Evolutionary conservation across 1,284 basidiomycete genomes (phyloP).

Genomic region (Golubevia sp.): DNA sequence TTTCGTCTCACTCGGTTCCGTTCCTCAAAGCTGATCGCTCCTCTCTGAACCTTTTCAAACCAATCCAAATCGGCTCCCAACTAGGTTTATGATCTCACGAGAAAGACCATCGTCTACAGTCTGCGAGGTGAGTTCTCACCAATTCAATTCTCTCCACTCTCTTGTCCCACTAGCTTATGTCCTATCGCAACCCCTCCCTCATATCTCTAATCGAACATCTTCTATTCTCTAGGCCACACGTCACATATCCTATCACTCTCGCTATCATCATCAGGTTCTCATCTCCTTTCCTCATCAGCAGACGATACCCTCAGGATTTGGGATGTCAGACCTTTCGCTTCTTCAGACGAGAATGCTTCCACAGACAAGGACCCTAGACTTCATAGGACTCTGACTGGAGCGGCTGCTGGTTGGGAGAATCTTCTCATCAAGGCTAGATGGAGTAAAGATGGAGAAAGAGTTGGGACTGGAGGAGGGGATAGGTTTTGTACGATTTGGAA

Average conservation of each 20-base stretch:
- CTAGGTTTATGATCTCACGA: conserved; percentile 41
- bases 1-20: too few relatives aligned
- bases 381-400: conserved; percentile 45
- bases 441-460: conserved; percentile 45
- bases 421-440: conserved; percentile 39
- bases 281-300: conserved; percentile 43
- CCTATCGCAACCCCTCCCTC: too few relatives aligned
- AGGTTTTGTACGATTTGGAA: conserved; percentile 56
- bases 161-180: conserved; percentile 5
- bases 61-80: too few relatives aligned
- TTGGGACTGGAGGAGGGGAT: conserved; percentile 50
- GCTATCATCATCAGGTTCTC: conserved; percentile 51
- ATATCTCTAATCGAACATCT: too few relatives aligned
- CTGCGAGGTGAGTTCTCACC: conserved; percentile 13
- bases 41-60: too few relatives aligned
- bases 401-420: conserved; percentile 52
- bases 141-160: too few relatives aligned
- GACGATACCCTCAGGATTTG: conserved; percentile 57
- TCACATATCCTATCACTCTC: conserved; percentile 46
- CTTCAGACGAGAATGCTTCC: conserved; percentile 2
- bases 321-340: conserved; percentile 60
- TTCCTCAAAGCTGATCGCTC: too few relatives aligned
- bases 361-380: conserved; percentile 30
- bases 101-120: conserved; percentile 34
- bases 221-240: conserved; percentile 23